Evolutionary conservation across 2,329 filamentous ascomycete genomes (phyloP), one percentile per base, ranked within the genome.

Genomic region (Cadophora gregata): DNA sequence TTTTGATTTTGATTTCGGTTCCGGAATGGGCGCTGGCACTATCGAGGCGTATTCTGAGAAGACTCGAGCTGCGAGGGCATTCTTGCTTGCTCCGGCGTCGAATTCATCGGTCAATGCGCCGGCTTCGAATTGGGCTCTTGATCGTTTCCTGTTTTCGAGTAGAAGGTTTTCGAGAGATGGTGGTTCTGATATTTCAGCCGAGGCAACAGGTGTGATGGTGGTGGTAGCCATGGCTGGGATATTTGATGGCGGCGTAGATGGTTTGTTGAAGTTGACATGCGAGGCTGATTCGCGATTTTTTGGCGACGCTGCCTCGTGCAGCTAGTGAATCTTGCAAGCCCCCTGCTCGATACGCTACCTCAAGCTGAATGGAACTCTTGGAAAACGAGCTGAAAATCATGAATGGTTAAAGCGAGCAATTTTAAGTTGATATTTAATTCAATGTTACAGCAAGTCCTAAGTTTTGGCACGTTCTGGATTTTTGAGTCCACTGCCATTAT

Each of bases 11-110:
- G 61, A 27, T 38, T 63, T 63, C 24, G 48, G 48, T n/a, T 63
- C 61, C 24, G 61, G 50, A 16, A 63, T 63, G 16, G 61, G 61
- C 25, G 61, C 61, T 45, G 61, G 61, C 33, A 63, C 48, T 56
- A 63, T 55, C 4, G 61, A 63, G 36, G 61, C 61, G 79, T 97
- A 97, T 81, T 97, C 93, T 67, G 63, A 78, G 72, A 72, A 81
- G 66, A 76, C 70, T 68, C 75, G 69, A 67, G 75, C 70, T 36
- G 72, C 71, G 50, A 75, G 69, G 27, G 66, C 70, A n/a, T 76
- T 55, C 55, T 67, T 70, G 55, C 75, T 74, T 65, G 76, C 75
- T 47, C 67, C 62, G 68, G 76, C 72, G 42, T 72, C 73, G 50
- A 63, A 67, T 36, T 67, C 65, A 38, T 67, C 61, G 24, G n/a